Percentiles rank a stretch among this genome's conserved stretches.
Conservation (phyloP, 2,329 filamentous ascomycete species). For the Colletotrichum liaoningense region DNA sequence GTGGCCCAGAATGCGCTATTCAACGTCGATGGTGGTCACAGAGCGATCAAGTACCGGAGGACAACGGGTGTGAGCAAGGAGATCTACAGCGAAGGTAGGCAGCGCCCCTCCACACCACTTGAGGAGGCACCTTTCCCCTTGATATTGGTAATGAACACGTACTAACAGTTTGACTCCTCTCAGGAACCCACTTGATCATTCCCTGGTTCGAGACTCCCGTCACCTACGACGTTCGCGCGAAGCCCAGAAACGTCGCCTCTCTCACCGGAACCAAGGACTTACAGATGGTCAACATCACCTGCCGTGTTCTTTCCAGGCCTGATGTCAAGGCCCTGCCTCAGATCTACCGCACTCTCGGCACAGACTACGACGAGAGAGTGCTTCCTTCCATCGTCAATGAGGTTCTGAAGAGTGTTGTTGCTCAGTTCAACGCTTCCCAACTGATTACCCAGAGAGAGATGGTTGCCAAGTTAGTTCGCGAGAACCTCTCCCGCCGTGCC, state of each 20-base stretch:
- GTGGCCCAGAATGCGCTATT: constrained; percentile 72
- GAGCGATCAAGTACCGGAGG: constrained; percentile 98
- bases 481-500: constrained; percentile 90
- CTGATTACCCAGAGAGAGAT: constrained; percentile 99
- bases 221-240: constrained; percentile 97
- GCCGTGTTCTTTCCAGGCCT: constrained; percentile 95
- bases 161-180: background rate
- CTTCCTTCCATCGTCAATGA: constrained; percentile 98
- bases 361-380: constrained; percentile 96
- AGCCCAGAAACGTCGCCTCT: constrained; percentile 95
- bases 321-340: constrained; percentile 89
- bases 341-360: constrained; percentile 95
- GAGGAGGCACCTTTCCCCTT: background rate
- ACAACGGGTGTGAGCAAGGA: constrained; percentile 93
- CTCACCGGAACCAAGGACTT: constrained; percentile 98
- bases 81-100: constrained; percentile 91
- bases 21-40: constrained; percentile 96
- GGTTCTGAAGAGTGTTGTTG: constrained; percentile 97
- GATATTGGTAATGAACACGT: background rate
- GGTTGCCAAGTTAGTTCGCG: constrained; percentile 89
- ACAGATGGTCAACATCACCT: constrained; percentile 99
- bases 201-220: constrained; percentile 98
- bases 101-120: constrained; percentile 17
- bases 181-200: constrained; percentile 91
- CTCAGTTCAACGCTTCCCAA: constrained; percentile 98